Evolutionary conservation across 2,329 filamentous ascomycete species (phyloP).

Genomic region (Rutstroemia sydowiana): DNA sequence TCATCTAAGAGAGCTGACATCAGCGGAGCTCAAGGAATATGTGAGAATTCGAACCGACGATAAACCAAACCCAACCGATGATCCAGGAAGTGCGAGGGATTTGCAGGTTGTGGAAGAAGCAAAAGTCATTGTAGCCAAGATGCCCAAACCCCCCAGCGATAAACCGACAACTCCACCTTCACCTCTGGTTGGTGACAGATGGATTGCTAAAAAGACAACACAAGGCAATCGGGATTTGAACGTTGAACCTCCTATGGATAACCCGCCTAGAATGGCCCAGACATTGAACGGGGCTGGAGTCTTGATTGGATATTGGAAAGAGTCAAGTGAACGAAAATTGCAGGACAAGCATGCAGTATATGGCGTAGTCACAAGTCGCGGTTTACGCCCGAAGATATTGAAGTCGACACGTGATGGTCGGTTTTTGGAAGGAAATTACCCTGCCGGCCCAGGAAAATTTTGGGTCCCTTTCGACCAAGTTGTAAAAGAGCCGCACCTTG

Average conservation of each 20-base stretch:
- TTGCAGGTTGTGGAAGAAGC: slow-evolving; percentile 22
- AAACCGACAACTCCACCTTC: too few relatives aligned
- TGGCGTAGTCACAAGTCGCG: slow-evolving; percentile 55
- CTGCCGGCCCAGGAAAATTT: slow-evolving; percentile 49
- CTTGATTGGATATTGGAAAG: slow-evolving; percentile 51
- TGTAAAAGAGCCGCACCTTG: slow-evolving; percentile 48
- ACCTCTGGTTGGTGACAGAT: too few relatives aligned
- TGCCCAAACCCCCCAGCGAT: too few relatives aligned
- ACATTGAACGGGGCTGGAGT: slow-evolving; percentile 21
- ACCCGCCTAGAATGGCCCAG: too few relatives aligned
- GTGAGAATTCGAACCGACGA: slow-evolving; percentile 45
- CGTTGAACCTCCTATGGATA: too few relatives aligned
- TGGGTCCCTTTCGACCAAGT: slow-evolving; percentile 59
- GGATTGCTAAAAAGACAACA: too few relatives aligned
- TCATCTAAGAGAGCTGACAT: slow-evolving; percentile 47
- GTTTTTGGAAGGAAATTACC: slow-evolving; percentile 52
- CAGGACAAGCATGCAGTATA: slow-evolving; percentile 54
- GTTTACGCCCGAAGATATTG: slow-evolving; percentile 57
- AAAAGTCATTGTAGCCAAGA: slow-evolving; percentile 19
- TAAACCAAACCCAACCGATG: slow-evolving; percentile 16
- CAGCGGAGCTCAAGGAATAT: slow-evolving; percentile 55
- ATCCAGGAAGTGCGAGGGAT: slow-evolving; percentile 20
- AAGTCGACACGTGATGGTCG: slow-evolving; percentile 54
- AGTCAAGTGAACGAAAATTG: slow-evolving; percentile 40
- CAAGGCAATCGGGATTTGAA: too few relatives aligned